These are phyloP conservation scores for Debaryomycetaceae sp. DNA, from an alignment of 1,139 yeast genomes.

Conservation along the genomic window DNA sequence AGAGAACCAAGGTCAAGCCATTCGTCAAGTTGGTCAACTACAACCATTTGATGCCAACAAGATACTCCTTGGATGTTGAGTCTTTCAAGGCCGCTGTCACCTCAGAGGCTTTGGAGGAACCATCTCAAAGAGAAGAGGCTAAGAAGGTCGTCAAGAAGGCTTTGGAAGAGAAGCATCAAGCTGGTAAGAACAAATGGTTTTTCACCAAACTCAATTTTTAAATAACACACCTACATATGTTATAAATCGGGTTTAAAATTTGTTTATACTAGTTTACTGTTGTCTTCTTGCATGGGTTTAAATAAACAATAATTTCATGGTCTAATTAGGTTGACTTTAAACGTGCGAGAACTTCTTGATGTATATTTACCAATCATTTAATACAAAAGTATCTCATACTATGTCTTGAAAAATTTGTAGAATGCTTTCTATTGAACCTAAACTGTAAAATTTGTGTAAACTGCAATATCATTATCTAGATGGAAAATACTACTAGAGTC, in stretches of 20 bases:
- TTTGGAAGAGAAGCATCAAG: conserved; percentile 99
- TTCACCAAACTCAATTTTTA: conserved; percentile 98
- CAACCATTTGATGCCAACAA: conserved; percentile 99
- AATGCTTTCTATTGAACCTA: no score
- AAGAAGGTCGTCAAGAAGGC: conserved; percentile 99
- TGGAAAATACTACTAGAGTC: no score
- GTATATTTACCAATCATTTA: conserved; percentile 6
- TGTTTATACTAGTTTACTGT: conserved; percentile 17
- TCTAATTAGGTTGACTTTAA: conserved; percentile 6
- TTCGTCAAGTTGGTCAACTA: conserved; percentile 98
- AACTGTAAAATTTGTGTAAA: no score
- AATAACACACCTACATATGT: conserved; percentile 35
- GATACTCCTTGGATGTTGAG: conserved; percentile 98
- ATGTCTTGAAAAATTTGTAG: background rate
- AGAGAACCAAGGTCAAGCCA: conserved; percentile 98
- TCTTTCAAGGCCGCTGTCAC: conserved; percentile 89
- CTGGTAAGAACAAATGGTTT: conserved; percentile 99
- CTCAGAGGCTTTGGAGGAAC: conserved; percentile 93
- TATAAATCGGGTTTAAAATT: conserved; percentile 15
- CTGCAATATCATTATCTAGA: no score
- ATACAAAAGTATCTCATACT: background rate
- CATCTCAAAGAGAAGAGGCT: conserved; percentile 98
- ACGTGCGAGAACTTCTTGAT: conserved; percentile 6
- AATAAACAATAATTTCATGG: conserved; percentile 23
- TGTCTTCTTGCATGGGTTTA: conserved; percentile 33